Conservation (phyloP, 805 yeast species). For the Helenozyma rhizophorensis region DNA sequence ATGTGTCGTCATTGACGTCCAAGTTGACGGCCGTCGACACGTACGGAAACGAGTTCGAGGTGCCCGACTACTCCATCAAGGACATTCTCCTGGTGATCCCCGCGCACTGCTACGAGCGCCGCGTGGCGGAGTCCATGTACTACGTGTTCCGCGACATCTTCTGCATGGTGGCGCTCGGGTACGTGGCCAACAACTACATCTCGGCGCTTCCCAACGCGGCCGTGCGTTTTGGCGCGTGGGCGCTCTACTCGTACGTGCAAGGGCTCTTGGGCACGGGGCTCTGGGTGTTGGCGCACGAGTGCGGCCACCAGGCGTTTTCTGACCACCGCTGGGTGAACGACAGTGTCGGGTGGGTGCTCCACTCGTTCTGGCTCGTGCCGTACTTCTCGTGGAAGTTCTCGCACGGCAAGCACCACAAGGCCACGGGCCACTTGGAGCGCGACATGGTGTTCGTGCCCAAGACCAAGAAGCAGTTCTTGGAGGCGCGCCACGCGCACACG, state of each 20-base stretch:
- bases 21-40: conserved; percentile 51
- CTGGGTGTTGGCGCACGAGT: conserved; percentile 88
- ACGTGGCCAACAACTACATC: conserved; percentile 50
- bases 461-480: conserved; percentile 53
- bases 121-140: conserved; percentile 47
- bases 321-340: conserved; percentile 72
- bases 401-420: conserved; percentile 87
- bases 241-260: conserved; percentile 46
- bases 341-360: conserved; percentile 77
- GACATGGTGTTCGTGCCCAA: conserved; percentile 85
- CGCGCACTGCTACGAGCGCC: conserved; percentile 65
- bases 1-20: conserved; percentile 33
- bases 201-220: conserved; percentile 30
- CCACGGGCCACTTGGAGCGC: conserved; percentile 76
- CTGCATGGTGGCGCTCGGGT: conserved; percentile 46
- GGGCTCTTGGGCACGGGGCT: conserved; percentile 73
- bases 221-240: conserved; percentile 57
- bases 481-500: conserved; percentile 30
- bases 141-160: conserved; percentile 68
- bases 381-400: conserved; percentile 83
- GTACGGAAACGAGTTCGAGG: conserved; percentile 62
- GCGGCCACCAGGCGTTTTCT: conserved; percentile 86
- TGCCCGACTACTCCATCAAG: conserved; percentile 73
- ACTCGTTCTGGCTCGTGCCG: conserved; percentile 75
- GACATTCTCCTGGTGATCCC: conserved; percentile 73